Percentiles rank a stretch among this genome's conserved stretches.
Conservation (phyloP, 345 rosid genomes). For the Eucalyptus curtisii region DNA sequence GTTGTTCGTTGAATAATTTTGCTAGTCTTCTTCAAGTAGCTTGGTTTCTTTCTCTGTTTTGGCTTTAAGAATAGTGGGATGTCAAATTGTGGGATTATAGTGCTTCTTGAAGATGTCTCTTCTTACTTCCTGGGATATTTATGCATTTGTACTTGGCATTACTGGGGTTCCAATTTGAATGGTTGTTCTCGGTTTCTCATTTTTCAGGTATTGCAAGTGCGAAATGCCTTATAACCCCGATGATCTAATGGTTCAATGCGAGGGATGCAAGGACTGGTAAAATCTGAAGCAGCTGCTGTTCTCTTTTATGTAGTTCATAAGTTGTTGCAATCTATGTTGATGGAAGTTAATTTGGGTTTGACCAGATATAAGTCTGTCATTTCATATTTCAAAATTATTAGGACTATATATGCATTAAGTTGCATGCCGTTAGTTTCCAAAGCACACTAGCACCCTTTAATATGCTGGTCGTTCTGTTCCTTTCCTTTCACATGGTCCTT, state of each 20-base stretch:
- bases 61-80: not conserved
- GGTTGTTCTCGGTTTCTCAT: not conserved
- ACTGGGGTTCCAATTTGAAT: not conserved
- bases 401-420: not conserved
- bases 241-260: constrained; percentile 88
- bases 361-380: not conserved
- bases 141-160: not conserved
- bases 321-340: not conserved
- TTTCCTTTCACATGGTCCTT: not conserved
- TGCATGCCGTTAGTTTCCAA: not conserved
- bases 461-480: not conserved
- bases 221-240: constrained; percentile 95
- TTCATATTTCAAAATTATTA: not conserved
- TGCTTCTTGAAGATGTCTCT: not conserved
- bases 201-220: constrained; percentile 64
- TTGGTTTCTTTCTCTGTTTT: not conserved
- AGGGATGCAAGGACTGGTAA: constrained; percentile 90
- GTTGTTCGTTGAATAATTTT: not conserved
- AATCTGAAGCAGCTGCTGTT: not conserved
- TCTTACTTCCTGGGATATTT: not conserved
- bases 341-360: not conserved
- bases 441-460: not conserved
- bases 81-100: not conserved
- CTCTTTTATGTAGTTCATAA: not conserved
- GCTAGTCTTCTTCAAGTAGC: not conserved